Conservation (phyloP, 371 early-diverging fungal genomes). For the Quaeritorhiza haematococci region DNA sequence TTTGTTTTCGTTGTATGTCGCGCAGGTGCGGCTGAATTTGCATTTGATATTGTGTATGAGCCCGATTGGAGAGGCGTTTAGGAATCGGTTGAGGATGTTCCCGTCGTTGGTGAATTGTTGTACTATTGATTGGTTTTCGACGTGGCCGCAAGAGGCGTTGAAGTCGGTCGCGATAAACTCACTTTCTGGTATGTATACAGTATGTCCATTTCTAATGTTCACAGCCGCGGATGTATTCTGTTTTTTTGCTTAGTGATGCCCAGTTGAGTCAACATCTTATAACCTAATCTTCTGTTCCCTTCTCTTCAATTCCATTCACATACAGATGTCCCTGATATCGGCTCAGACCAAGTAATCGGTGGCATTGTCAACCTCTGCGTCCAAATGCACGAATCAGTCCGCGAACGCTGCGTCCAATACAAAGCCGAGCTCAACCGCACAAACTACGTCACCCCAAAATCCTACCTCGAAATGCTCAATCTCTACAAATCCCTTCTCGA, state of each 20-base stretch:
- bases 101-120: slow-evolving; percentile 59
- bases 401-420: slow-evolving; percentile 43
- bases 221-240: no score
- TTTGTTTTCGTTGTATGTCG: slow-evolving; percentile 44
- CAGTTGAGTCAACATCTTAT: neutral
- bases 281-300: neutral
- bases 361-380: slow-evolving; percentile 56
- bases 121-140: slow-evolving; percentile 60
- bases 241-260: no score
- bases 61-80: slow-evolving; percentile 57
- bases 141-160: slow-evolving; percentile 61
- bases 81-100: slow-evolving; percentile 56
- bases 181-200: slow-evolving; percentile 19
- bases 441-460: slow-evolving; percentile 56
- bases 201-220: no score
- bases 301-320: neutral
- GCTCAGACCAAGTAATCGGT: slow-evolving; percentile 52
- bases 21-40: slow-evolving; percentile 36
- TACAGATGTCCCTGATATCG: slow-evolving; percentile 47
- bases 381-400: slow-evolving; percentile 54
- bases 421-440: slow-evolving; percentile 42
- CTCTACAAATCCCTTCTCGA: slow-evolving; percentile 49
- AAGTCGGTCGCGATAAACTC: slow-evolving; percentile 51
- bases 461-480: slow-evolving; percentile 48
- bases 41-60: slow-evolving; percentile 58